Evolutionary conservation across 305 asterid genomes (phyloP).

Genomic region (Solanum aculeatissimum): DNA sequence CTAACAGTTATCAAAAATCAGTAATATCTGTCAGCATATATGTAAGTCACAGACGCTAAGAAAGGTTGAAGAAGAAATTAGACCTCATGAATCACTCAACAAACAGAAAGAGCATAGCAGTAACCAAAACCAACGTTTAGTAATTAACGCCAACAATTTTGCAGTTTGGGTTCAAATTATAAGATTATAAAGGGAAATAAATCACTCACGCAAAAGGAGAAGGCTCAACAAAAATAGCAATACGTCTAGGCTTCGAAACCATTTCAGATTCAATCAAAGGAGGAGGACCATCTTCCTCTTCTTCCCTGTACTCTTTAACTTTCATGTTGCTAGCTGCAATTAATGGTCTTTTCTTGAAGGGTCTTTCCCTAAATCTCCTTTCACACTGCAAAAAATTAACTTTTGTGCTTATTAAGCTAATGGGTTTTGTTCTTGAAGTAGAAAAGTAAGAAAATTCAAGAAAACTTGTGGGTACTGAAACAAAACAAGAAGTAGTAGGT

Average conservation of each 20-base stretch:
- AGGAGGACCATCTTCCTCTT: constrained; percentile 53
- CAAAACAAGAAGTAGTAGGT: not conserved
- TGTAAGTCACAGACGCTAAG: not conserved
- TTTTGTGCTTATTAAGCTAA: constrained; percentile 17
- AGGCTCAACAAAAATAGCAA: constrained; percentile 96
- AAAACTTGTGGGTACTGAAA: not conserved
- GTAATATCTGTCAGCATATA: not conserved
- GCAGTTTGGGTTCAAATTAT: not conserved
- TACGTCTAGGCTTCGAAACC: constrained; percentile 63
- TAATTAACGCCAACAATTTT: not conserved
- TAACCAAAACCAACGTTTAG: not conserved
- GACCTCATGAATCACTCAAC: not conserved
- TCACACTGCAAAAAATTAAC: constrained; percentile 19
- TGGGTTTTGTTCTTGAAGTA: constrained; percentile 27
- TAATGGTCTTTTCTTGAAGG: constrained; percentile 15
- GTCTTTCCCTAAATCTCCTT: not conserved
- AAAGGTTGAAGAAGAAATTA: not conserved
- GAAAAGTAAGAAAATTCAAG: constrained; percentile 15
- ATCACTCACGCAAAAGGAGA: constrained; percentile 93
- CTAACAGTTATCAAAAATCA: not conserved
- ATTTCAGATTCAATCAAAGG: constrained; percentile 51
- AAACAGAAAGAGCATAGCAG: not conserved
- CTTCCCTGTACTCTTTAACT: constrained; percentile 29
- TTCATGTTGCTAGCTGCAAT: constrained; percentile 41
- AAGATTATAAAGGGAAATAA: not conserved